phyloP scores from a whole-genome alignment of 1,139 yeast genomes.

The Hansenula sp. region DNA sequence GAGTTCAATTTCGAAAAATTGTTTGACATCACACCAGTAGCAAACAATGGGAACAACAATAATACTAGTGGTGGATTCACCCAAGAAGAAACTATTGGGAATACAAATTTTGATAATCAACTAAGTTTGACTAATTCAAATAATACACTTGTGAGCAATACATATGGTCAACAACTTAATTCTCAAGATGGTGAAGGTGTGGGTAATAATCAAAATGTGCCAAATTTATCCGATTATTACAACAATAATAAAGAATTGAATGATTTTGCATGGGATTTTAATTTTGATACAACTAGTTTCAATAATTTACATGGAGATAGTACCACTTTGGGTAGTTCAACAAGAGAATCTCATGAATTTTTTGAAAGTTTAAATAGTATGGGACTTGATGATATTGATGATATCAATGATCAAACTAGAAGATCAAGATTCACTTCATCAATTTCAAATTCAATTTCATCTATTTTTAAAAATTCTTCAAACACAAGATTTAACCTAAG shows the following conservation, averaged over 20 bases:
- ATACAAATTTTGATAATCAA: slow-evolving; percentile 2
- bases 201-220: neutral
- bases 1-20: slow-evolving; percentile 4
- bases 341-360: slow-evolving; percentile 4
- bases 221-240: slow-evolving; percentile 1
- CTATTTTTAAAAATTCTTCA: slow-evolving; percentile 16
- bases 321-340: slow-evolving; percentile 17
- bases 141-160: slow-evolving; percentile 7
- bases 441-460: slow-evolving; percentile 18
- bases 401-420: slow-evolving; percentile 7
- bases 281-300: slow-evolving; percentile 3
- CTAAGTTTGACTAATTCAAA: slow-evolving; percentile 5
- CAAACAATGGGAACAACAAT: neutral
- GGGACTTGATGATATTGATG: slow-evolving; percentile 4
- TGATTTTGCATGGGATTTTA: slow-evolving; percentile 13
- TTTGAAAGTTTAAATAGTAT: slow-evolving; percentile 12
- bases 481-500: slow-evolving; percentile 18
- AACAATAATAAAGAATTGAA: slow-evolving; percentile 10
- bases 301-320: slow-evolving; percentile 16
- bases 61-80: too few species aligned
- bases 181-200: neutral
- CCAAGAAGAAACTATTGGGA: neutral
- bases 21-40: slow-evolving; percentile 2
- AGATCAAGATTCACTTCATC: slow-evolving; percentile 17
- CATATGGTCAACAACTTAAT: neutral